Conservation (phyloP, 2,329 filamentous ascomycete genomes). For the Leptographium flavum region DNA sequence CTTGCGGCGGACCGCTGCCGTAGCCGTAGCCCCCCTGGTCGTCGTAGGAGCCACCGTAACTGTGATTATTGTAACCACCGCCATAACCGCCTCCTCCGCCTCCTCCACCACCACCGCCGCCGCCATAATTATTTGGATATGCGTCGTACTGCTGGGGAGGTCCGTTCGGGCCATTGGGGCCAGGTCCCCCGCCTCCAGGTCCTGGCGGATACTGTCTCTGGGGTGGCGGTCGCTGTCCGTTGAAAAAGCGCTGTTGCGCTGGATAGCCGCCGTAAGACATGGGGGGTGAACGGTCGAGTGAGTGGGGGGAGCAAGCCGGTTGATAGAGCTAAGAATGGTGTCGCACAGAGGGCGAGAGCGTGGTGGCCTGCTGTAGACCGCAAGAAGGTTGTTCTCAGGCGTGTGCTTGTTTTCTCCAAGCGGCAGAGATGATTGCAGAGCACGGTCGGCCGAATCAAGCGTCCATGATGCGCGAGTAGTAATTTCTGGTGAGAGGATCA, state of each 20-base stretch:
- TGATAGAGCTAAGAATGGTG: background rate
- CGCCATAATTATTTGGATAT: conserved; percentile 20
- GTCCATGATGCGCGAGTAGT: background rate
- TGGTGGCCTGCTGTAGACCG: background rate
- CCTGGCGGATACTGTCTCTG: conserved; percentile 21
- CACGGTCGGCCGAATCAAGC: background rate
- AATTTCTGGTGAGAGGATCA: no score
- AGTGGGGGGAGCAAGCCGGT: background rate
- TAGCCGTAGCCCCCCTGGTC: conserved; percentile 31
- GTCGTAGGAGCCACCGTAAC: conserved; percentile 21
- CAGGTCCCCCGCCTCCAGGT: conserved; percentile 17
- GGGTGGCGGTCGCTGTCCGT: conserved; percentile 26
- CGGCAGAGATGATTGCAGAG: background rate
- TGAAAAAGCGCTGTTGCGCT: conserved; percentile 31
- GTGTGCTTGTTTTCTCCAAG: no score
- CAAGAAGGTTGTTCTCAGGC: no score
- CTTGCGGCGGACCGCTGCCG: conserved; percentile 24
- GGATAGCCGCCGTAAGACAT: conserved; percentile 39
- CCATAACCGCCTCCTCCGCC: conserved; percentile 26
- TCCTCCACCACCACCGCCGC: no score
- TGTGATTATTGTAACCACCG: conserved; percentile 21
- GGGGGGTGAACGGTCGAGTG: no score
- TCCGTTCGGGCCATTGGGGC: conserved; percentile 11
- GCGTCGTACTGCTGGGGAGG: conserved; percentile 27
- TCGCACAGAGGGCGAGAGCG: background rate